Conservation (phyloP, 2,329 filamentous ascomycete genomes). For the Verticillium albo-atrum region DNA sequence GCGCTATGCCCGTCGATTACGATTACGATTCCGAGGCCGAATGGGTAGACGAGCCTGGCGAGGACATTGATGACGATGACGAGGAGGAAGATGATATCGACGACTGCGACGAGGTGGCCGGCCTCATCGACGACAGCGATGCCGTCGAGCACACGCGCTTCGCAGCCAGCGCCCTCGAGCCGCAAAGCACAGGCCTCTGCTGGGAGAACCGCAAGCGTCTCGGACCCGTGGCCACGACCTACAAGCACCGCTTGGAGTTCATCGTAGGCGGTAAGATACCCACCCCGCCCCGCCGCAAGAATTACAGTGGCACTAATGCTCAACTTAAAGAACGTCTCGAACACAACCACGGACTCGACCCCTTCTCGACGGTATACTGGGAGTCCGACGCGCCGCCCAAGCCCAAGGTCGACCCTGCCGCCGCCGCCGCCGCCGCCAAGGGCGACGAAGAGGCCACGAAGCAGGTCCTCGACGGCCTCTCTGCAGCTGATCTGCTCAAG, state of each 20-base stretch:
- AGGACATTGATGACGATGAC: conserved; percentile 64
- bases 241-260: conserved; percentile 69
- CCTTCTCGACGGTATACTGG: conserved; percentile 84
- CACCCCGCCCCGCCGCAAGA: conserved; percentile 11
- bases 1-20: conserved; percentile 65
- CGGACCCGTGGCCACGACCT: conserved; percentile 43
- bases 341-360: conserved; percentile 63
- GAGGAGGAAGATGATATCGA: conserved; percentile 66
- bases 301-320: conserved; percentile 11
- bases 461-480: conserved; percentile 10
- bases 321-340: conserved; percentile 38
- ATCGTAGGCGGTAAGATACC: conserved; percentile 55
- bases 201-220: conserved; percentile 63
- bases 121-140: conserved; percentile 84
- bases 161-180: conserved; percentile 67
- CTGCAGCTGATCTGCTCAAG: conserved; percentile 27
- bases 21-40: conserved; percentile 85
- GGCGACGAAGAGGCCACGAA: conserved; percentile 10
- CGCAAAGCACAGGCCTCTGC: conserved; percentile 74
- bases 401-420: conserved; percentile 1
- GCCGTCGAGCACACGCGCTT: conserved; percentile 54
- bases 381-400: conserved; percentile 29
- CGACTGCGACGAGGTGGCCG: conserved; percentile 83
- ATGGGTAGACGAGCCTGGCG: conserved; percentile 74
- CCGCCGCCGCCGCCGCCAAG: not conserved